A percentile compares a stretch with the other conserved stretches of the same genome.
Evolutionary conservation across 2,329 filamentous ascomycete species (phyloP).

Genomic region (Talaromyces sp.): DNA sequence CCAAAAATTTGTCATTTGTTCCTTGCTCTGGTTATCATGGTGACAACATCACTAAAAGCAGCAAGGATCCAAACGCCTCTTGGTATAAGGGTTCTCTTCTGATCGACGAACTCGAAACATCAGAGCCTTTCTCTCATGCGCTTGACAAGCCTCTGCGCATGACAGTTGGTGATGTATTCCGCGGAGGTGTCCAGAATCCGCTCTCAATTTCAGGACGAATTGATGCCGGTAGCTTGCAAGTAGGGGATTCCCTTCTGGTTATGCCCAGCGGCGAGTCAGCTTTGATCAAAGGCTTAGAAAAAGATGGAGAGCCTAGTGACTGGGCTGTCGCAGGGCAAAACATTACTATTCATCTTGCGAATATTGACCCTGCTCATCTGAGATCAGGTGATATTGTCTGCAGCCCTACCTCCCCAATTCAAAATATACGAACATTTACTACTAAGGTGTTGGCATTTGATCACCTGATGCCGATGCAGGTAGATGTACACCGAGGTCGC

Average conservation of each 20-base stretch:
- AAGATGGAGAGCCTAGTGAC: constrained; percentile 66
- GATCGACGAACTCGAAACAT: constrained; percentile 78
- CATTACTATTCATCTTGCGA: constrained; percentile 71
- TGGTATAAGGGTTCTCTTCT: constrained; percentile 83
- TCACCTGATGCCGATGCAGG: constrained; percentile 77
- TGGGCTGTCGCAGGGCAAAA: constrained; percentile 95
- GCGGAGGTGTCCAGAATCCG: constrained; percentile 70
- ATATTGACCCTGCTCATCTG: constrained; percentile 80
- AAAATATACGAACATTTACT: constrained; percentile 67
- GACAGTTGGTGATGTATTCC: constrained; percentile 82
- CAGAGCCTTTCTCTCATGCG: constrained; percentile 65
- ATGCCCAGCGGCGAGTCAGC: constrained; percentile 79
- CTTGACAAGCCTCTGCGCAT: constrained; percentile 77
- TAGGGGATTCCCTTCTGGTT: constrained; percentile 72
- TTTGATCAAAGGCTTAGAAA: constrained; percentile 73
- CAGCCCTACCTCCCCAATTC: constrained; percentile 60
- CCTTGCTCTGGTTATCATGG: constrained; percentile 86
- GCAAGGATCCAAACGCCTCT: constrained; percentile 45
- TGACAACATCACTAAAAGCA: constrained; percentile 66
- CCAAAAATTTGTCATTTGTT: constrained; percentile 77
- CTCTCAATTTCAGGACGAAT: constrained; percentile 82
- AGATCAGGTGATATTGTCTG: constrained; percentile 84
- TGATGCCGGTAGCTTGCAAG: constrained; percentile 75
- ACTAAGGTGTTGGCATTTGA: constrained; percentile 87
- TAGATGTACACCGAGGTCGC: constrained; percentile 83